phyloP scores from a whole-genome alignment of 2,329 filamentous ascomycete species.

The Arthrocladium fulminans region DNA sequence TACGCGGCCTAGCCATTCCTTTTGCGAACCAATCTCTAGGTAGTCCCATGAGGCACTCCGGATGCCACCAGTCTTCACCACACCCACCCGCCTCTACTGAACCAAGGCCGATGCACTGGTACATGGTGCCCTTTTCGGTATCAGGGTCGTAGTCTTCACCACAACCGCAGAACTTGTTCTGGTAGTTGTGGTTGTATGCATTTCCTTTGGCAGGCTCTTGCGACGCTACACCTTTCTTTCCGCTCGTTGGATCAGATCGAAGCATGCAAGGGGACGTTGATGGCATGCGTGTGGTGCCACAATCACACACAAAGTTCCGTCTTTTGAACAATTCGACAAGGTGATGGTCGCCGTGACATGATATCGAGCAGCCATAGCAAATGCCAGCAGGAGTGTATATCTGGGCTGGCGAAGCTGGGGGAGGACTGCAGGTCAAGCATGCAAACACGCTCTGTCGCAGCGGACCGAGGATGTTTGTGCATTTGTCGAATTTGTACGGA shows the following conservation, averaged over 20 bases:
- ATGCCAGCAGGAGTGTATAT: constrained; percentile 68
- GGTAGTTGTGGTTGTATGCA: constrained; percentile 92
- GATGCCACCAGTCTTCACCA: constrained; percentile 97
- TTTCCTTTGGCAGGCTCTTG: constrained; percentile 66
- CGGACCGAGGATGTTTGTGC: constrained; percentile 80
- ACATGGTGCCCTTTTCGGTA: constrained; percentile 93
- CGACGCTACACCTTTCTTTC: constrained; percentile 68
- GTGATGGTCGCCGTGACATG: constrained; percentile 90
- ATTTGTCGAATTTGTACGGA: constrained; percentile 93
- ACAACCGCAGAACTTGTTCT: constrained; percentile 86
- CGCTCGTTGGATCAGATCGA: constrained; percentile 62
- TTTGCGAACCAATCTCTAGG: constrained; percentile 62
- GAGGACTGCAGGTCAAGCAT: constrained; percentile 86
- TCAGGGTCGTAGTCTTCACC: constrained; percentile 79
- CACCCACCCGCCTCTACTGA: constrained; percentile 74
- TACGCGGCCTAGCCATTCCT: constrained; percentile 22
- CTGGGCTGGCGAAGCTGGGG: constrained; percentile 53
- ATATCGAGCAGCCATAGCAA: constrained; percentile 94
- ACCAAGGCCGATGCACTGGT: constrained; percentile 83
- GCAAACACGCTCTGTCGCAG: constrained; percentile 84
- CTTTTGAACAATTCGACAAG: constrained; percentile 95
- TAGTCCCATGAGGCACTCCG: constrained; percentile 78
- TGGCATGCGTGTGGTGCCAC: constrained; percentile 74
- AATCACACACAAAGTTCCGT: constrained; percentile 92
- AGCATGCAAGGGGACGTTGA: constrained; percentile 64